phyloP scores from a whole-genome alignment of 1,284 basidiomycete genomes.

The Flammula alnicola region DNA sequence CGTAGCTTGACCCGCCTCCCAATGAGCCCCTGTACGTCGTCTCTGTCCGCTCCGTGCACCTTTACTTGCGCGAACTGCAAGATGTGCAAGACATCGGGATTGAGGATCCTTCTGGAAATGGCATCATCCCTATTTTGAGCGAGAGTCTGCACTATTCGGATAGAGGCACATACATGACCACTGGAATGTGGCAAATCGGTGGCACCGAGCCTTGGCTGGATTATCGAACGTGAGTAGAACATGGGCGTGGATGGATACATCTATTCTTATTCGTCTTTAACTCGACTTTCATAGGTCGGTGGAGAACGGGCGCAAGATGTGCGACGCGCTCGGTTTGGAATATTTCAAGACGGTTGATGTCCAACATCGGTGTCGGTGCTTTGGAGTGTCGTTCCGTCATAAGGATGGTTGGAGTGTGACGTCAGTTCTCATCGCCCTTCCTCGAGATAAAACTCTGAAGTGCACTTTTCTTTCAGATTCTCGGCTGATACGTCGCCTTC shows the following conservation, averaged over 20 bases:
- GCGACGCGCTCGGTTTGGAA: constrained; percentile 54
- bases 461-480: constrained; percentile 46
- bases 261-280: background rate
- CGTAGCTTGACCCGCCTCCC: constrained; percentile 62
- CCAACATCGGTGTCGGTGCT: constrained; percentile 73
- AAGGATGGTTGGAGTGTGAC: constrained; percentile 81
- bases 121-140: constrained; percentile 57
- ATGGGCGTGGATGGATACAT: background rate
- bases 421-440: constrained; percentile 46
- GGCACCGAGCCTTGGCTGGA: constrained; percentile 49
- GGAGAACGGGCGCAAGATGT: constrained; percentile 46
- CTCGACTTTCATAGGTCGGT: constrained; percentile 39
- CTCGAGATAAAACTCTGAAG: constrained; percentile 2
- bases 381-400: constrained; percentile 73
- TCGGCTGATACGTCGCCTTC: constrained; percentile 92
- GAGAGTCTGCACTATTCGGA: constrained; percentile 57
- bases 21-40: constrained; percentile 73
- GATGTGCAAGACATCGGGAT: constrained; percentile 73
- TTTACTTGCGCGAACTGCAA: constrained; percentile 69
- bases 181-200: constrained; percentile 43
- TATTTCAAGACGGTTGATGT: constrained; percentile 72
- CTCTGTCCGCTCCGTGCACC: constrained; percentile 55
- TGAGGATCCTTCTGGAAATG: constrained; percentile 47
- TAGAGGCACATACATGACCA: constrained; percentile 43
- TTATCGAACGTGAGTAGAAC: constrained; percentile 36